phyloP scores from a whole-genome alignment of 2,329 filamentous ascomycete genomes.

The Fusarium miscanthi region DNA sequence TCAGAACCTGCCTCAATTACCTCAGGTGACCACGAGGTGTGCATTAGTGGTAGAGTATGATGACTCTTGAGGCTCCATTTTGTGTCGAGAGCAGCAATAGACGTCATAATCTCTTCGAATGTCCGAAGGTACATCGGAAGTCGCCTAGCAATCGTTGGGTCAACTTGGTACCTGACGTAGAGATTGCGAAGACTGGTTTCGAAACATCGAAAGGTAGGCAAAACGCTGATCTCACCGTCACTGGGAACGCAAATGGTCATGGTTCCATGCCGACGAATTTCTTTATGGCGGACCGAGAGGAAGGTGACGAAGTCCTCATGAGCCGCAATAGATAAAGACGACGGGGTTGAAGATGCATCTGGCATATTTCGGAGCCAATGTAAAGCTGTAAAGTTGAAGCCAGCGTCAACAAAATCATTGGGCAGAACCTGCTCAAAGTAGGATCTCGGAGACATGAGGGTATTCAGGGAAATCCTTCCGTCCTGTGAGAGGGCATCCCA shows the following conservation, averaged over 20 bases:
- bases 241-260: neutral
- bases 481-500: neutral
- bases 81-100: neutral
- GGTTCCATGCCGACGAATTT: neutral
- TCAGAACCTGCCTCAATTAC: neutral
- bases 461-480: neutral
- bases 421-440: neutral
- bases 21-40: neutral
- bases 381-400: neutral
- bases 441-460: neutral
- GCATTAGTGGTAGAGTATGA: neutral
- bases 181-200: neutral
- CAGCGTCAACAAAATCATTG: neutral
- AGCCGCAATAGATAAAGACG: neutral
- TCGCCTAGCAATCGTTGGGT: neutral
- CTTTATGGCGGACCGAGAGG: neutral
- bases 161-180: neutral
- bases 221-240: neutral
- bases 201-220: neutral
- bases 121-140: neutral
- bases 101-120: fast-evolving
- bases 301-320: neutral
- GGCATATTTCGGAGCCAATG: neutral
- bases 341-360: neutral
- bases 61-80: neutral